Evolutionary conservation across 83 land plant species (phyloP), one percentile per base, ranked within the genome.

Genomic region (Thuja plicata): DNA sequence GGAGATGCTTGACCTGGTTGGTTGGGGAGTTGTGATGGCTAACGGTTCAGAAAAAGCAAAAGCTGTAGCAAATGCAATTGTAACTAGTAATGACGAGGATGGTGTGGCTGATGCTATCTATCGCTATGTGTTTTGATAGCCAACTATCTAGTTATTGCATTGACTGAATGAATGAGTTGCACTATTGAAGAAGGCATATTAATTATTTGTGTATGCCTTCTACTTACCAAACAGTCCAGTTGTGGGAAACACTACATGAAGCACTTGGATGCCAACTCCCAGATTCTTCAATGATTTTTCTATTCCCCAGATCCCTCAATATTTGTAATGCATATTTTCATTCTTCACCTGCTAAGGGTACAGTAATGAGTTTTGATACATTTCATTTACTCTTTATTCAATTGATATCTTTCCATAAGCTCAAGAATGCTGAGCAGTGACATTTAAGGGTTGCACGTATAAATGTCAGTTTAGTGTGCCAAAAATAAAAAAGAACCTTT

Each of bases 1-100:
- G 16, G 99, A 98, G 87, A 98, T 98, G 99, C 95, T 98, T 40
- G 87, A 97, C 86, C 89, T 98, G 88, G 99, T 94, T 90, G 92
- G 96, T 77, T 92, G 97, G 80, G 99, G 99, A 2, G 91, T 98
- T 84, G 97, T 94, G 15, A 94, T 98, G 87, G 94, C 90, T 19
- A 98, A 98, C 90, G 99, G 98, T 16, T 87, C 96, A n/a, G 95
- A 92, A 82, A 90, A 92, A 82, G 89, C 99, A 30, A 96, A 94
- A 86, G 91, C 95, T 40, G 93, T 95, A n/a, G 99, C 99, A 11
- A 78, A 94, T 92, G 95, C 94, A 21, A 94, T 93, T 87, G 97
- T 95, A 79, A 87, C 87, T n/a, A 94, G 93, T 89, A 98, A 97
- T 73, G 97, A 98, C 88, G 99, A 98, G 87, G 99, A 98, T 92